A percentile compares a stretch with the other conserved stretches of the same genome.
phyloP scores from a whole-genome alignment of 352 stramenopile genomes.

The Elongisporangium prolatum region DNA sequence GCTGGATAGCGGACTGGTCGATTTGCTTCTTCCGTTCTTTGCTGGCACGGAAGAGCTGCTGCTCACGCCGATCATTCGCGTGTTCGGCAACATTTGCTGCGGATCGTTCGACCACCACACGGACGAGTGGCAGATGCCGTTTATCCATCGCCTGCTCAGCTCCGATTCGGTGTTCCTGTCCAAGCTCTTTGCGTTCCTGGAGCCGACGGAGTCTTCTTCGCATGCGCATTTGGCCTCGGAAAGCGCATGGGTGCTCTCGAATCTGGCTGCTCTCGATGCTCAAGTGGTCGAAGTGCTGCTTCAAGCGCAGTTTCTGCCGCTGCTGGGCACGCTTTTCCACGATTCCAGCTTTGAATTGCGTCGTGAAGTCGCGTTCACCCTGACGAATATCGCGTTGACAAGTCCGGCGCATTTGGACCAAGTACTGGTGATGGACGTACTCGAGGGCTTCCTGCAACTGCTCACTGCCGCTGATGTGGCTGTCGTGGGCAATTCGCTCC shows the following conservation, averaged over 20 bases:
- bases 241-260: constrained; percentile 75
- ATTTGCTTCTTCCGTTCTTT: constrained; percentile 58
- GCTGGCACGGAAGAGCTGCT: constrained; percentile 52
- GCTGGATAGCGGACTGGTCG: constrained; percentile 50
- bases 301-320: constrained; percentile 40
- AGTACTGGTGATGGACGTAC: constrained; percentile 53
- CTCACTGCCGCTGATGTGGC: constrained; percentile 55
- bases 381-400: constrained; percentile 72
- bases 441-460: constrained; percentile 52
- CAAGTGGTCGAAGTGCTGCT: constrained; percentile 53
- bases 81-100: constrained; percentile 81
- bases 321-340: constrained; percentile 57
- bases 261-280: constrained; percentile 53
- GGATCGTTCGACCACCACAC: constrained; percentile 62
- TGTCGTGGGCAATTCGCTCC: constrained; percentile 71
- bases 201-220: constrained; percentile 21
- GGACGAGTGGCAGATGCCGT: constrained; percentile 67
- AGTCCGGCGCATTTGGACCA: constrained; percentile 37
- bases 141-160: constrained; percentile 37
- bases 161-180: constrained; percentile 47
- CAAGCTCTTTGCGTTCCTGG: constrained; percentile 55
- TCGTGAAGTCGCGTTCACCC: constrained; percentile 66
- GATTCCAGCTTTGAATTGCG: constrained; percentile 60
- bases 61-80: constrained; percentile 67
- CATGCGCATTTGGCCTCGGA: constrained; percentile 49